Base-by-base conservation (phyloP, 441 rosid species). In the Adansonia rubrostipa region DNA sequence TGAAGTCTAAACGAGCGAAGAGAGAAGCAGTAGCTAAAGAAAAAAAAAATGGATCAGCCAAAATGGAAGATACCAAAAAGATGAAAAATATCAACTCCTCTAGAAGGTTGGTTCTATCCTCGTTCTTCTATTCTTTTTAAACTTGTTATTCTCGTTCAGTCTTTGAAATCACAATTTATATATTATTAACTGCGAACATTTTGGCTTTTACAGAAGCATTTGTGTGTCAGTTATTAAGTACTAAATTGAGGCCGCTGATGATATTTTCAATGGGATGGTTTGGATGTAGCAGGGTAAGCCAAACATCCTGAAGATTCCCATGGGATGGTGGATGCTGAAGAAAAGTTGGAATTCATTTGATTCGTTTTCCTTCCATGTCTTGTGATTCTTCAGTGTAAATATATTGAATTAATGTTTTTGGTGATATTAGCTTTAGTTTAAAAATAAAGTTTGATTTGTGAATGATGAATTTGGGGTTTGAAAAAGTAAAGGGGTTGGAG, bases 11-110 rank as follows among this genome's bases (percentile, higher is more conserved):
- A 88, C 92, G 89, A 77, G 87, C 84, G 75, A 95, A 88, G 87
- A 93, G 92, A 78, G 98, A 91, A 88, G 88, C 92, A 36, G 89
- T 86, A 10, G 88, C 87, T 13, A 86, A 89, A 79, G 97, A 91
- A 76, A 93, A 91, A 73, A 94, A 86, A 85, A 84, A 82, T 28
- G 80, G 75, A 4, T 45, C 87, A 70, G 67, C 76, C 69, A 90
- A 84, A 58, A 75, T 61, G 71, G 90, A 88, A 13, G 85, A 86
- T 45, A 65, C 77, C 79, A 88, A 78, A 86, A 89, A 70, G 79
- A 63, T 60, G 36, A 78, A 77, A 77, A 81, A 19, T 79, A 80
- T 77, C 54, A 92, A 68, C 80, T 81, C 86, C 33, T 74, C 86
- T 4, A 85, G 68, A 85, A 89, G 92, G 97, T 88, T n/a, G 22